These are phyloP conservation scores for Daldinia concentrica DNA, from an alignment of 495 filamentous ascomycete genomes.

Conservation along the genomic window DNA sequence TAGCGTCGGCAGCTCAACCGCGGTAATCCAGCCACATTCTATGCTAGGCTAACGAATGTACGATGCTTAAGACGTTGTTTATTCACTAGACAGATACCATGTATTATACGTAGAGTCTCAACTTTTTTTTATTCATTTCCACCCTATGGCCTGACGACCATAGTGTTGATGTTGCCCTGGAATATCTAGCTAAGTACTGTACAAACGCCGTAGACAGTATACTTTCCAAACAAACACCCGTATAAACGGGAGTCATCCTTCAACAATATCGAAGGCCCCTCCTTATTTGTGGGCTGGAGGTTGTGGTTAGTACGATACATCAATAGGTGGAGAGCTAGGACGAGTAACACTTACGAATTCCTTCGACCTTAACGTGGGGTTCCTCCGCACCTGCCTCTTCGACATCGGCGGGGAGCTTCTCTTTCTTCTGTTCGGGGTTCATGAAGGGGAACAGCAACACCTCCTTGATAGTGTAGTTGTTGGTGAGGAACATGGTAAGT, in stretches of 20 bases:
- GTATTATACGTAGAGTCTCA: constrained; percentile 32
- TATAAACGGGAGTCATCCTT: neutral
- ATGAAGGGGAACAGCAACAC: constrained; percentile 87
- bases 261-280: neutral
- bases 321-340: neutral
- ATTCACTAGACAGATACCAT: constrained; percentile 32
- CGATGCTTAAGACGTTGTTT: constrained; percentile 3
- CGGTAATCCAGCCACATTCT: constrained; percentile 5
- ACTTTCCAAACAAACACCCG: neutral
- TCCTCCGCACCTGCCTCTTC: constrained; percentile 34
- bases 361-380: constrained; percentile 31
- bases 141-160: constrained; percentile 7
- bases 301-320: neutral
- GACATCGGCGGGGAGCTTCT: constrained; percentile 11
- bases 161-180: constrained; percentile 1
- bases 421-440: constrained; percentile 49
- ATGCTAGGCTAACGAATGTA: neutral
- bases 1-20: constrained; percentile 30
- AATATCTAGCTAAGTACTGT: constrained; percentile 23
- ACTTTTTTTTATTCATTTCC: constrained; percentile 14
- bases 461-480: constrained; percentile 95
- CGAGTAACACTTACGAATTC: constrained; percentile 30
- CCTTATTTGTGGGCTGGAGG: constrained; percentile 34
- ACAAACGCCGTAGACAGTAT: constrained; percentile 27
- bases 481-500: constrained; percentile 95